Base-by-base conservation (phyloP, 1,284 basidiomycete species). In the Peniophora sp. region DNA sequence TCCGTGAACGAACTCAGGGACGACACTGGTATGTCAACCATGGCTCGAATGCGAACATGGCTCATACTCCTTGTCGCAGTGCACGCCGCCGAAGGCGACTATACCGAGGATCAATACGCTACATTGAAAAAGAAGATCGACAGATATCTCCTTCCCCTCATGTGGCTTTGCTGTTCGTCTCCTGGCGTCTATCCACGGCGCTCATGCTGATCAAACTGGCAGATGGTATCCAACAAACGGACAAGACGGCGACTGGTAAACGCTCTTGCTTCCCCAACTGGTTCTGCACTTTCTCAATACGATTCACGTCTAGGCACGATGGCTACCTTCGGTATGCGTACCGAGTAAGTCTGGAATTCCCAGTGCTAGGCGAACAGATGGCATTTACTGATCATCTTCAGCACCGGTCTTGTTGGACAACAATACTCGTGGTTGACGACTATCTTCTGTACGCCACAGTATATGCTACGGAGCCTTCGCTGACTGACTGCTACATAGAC, bases 191-290 rank as follows among this genome's bases (percentile, higher is more conserved):
- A 17, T 15, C n/a, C n/a, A 5, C 15, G 15, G 6, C 8, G 6
- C 37, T 8, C n/a, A 36, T 10, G 34, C n/a, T 17, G 37, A 41
- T 5, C 37, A 8, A 41, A 41, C n/a, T 20, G 18, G 37, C n/a
- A 41, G 37, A 57, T 48, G 55, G 55, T 20, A 51, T 55, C n/a
- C 55, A 57, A 47, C 54, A 57, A 47, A 49, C 54, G 17, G 55
- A 55, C 41, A 57, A 57, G 55, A 57, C 54, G 24, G 45, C 49
- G 17, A 24, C 53, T 6, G 54, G 54, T 35, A 53, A 51, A 10
- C 18, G 15, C 15, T 15, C 6, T 6, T 41, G 27, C 27, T 32
- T n/a, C n/a, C n/a, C 27, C n/a, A 17, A 5, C 6, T 41, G 15
- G 5, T 41, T 41, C 8, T 41, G 8, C n/a, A 15, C n/a, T 17